Evolutionary conservation across 2,329 filamentous ascomycete genomes (phyloP).

Genomic region (Xenoacremonium recifei): DNA sequence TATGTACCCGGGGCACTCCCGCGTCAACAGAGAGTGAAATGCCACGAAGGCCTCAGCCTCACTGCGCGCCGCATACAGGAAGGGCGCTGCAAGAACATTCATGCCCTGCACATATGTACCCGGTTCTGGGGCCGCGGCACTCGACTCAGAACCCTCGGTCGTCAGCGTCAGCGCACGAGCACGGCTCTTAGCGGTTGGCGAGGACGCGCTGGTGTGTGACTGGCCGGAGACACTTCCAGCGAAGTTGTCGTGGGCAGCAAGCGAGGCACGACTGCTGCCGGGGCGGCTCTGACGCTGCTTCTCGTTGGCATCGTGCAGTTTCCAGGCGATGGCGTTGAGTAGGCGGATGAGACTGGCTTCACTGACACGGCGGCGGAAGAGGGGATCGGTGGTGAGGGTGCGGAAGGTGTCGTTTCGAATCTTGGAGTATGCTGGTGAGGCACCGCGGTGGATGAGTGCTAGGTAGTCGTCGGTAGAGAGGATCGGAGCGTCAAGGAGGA

Average conservation of each 20-base stretch:
- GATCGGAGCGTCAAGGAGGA: conserved; percentile 84
- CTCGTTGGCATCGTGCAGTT: conserved; percentile 75
- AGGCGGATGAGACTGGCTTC: conserved; percentile 93
- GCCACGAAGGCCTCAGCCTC: conserved; percentile 93
- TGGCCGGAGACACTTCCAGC: conserved; percentile 33
- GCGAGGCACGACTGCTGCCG: conserved; percentile 36
- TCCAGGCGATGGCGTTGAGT: conserved; percentile 94
- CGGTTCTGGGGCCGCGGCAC: conserved; percentile 55
- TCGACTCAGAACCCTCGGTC: conserved; percentile 62
- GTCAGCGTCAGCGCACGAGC: conserved; percentile 59
- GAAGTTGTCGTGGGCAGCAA: conserved; percentile 25
- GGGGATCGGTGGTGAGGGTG: conserved; percentile 92
- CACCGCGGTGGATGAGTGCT: conserved; percentile 84
- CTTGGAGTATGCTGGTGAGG: conserved; percentile 92
- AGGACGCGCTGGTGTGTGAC: conserved; percentile 40
- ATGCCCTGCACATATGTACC: conserved; percentile 97
- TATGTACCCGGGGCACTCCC: conserved; percentile 90
- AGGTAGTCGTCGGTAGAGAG: conserved; percentile 87
- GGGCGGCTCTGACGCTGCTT: conserved; percentile 40
- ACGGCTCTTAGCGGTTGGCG: conserved; percentile 47
- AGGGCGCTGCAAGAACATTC: conserved; percentile 96
- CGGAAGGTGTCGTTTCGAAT: conserved; percentile 98
- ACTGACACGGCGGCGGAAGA: conserved; percentile 92
- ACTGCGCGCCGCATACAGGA: conserved; percentile 90
- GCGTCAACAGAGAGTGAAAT: conserved; percentile 83